These are phyloP conservation scores for Parathielavia appendiculata DNA, from an alignment of 495 filamentous ascomycete species.

Conservation along the genomic window DNA sequence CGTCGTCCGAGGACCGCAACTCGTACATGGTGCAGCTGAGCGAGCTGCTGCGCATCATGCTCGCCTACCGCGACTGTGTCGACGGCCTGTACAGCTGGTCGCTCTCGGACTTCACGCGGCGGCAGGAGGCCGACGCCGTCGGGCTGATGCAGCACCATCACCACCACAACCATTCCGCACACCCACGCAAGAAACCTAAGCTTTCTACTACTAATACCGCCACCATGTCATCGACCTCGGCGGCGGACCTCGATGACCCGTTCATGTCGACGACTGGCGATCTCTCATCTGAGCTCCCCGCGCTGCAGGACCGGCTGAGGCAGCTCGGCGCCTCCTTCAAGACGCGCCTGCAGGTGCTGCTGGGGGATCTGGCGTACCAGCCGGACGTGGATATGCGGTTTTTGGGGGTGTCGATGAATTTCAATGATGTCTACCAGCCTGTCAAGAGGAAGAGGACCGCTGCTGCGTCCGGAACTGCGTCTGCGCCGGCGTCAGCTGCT, in stretches of 20 bases:
- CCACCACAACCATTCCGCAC: too few species aligned
- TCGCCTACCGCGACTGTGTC: slow-evolving; percentile 86
- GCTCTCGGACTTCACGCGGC: slow-evolving; percentile 84
- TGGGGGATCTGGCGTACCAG: slow-evolving; percentile 88
- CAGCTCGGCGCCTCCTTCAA: slow-evolving; percentile 70
- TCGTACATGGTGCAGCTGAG: slow-evolving; percentile 88
- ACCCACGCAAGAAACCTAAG: slow-evolving; percentile 7
- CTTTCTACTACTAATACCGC: slow-evolving; percentile 29
- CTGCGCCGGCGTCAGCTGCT: slow-evolving; percentile 18
- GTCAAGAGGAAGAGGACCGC: slow-evolving; percentile 49
- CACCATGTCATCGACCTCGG: not conserved
- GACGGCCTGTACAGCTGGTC: slow-evolving; percentile 92
- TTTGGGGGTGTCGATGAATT: slow-evolving; percentile 95
- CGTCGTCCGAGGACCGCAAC: slow-evolving; percentile 56
- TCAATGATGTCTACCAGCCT: slow-evolving; percentile 92
- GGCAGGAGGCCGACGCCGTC: slow-evolving; percentile 72
- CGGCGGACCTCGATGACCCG: slow-evolving; percentile 24
- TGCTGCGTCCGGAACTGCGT: not conserved
- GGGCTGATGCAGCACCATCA: slow-evolving; percentile 9
- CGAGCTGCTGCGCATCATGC: slow-evolving; percentile 89
- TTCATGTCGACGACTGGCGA: slow-evolving; percentile 14
- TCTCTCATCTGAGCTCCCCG: slow-evolving; percentile 58
- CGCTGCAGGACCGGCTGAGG: slow-evolving; percentile 63
- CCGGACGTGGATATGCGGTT: slow-evolving; percentile 94
- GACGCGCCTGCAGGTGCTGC: slow-evolving; percentile 65